Percentiles rank a stretch among this genome's conserved stretches.
Evolutionary conservation across 1,284 basidiomycete species (phyloP).

Genomic region (Papiliotrema flavescens): DNA sequence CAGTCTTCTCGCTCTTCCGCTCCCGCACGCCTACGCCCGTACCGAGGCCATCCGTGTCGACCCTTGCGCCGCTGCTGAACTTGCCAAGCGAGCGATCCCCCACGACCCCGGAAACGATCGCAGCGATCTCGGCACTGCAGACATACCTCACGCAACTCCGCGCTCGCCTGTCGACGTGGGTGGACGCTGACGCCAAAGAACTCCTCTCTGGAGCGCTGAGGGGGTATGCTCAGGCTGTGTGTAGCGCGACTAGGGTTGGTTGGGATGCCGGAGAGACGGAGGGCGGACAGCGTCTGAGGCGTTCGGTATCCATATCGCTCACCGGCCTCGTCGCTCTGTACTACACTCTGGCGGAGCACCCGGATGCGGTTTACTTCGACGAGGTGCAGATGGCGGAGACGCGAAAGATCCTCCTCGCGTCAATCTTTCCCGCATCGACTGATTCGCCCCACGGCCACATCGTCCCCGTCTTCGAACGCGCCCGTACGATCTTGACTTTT

Average conservation of each 20-base stretch:
- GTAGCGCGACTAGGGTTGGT: too few species aligned
- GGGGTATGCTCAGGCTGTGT: too few species aligned
- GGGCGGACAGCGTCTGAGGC: not conserved
- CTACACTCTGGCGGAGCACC: not conserved
- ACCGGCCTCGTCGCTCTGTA: not conserved
- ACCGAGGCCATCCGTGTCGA: not conserved
- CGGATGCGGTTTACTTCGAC: not conserved
- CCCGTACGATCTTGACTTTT: conserved; percentile 6
- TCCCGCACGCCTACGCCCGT: not conserved
- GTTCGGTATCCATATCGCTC: not conserved
- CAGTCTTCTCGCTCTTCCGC: conserved; percentile 4
- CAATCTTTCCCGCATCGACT: conserved; percentile 10
- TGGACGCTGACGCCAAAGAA: too few species aligned
- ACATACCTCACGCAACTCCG: not conserved
- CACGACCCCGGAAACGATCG: not conserved
- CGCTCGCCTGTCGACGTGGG: not conserved
- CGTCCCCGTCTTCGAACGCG: conserved; percentile 10
- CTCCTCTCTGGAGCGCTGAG: too few species aligned
- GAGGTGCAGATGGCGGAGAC: not conserved
- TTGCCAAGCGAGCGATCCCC: not conserved
- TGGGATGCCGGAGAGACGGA: not conserved
- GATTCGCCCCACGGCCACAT: conserved; percentile 7
- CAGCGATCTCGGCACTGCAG: not conserved
- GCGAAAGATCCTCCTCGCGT: conserved; percentile 9
- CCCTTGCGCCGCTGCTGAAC: not conserved